A percentile compares a stretch with the other conserved stretches of the same genome.
These are phyloP conservation scores for Pseudocercospora cruenta DNA, from an alignment of 2,329 filamentous ascomycete genomes.

Conservation along the genomic window DNA sequence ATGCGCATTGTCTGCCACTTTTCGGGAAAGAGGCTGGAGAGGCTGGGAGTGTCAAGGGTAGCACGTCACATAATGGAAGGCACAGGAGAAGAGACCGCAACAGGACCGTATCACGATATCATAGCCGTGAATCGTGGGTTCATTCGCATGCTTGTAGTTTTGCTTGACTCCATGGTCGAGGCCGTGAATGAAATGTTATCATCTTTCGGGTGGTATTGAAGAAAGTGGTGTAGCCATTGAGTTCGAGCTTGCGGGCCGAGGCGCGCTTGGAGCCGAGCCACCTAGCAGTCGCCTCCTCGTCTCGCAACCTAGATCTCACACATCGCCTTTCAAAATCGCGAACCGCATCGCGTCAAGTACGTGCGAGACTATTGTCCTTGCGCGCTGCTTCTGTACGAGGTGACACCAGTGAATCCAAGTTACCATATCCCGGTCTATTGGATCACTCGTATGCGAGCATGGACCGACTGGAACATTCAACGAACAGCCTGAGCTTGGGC, in stretches of 20 bases:
- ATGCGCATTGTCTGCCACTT: slow-evolving; percentile 7
- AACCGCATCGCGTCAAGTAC: no score
- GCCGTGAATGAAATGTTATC: background rate
- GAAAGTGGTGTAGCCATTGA: background rate
- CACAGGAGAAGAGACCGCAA: background rate
- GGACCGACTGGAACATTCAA: slow-evolving; percentile 2
- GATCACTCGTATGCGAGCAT: background rate
- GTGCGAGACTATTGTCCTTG: background rate
- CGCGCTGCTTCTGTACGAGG: background rate
- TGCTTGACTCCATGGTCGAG: background rate
- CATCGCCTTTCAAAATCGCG: background rate
- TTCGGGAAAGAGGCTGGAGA: slow-evolving; percentile 3
- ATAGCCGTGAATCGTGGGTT: background rate
- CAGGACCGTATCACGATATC: background rate
- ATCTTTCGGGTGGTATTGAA: background rate
- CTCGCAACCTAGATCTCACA: background rate
- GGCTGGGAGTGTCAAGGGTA: slow-evolving; percentile 2
- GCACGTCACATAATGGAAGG: background rate
- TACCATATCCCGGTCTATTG: no score
- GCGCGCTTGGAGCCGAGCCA: background rate
- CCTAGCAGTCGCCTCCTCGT: background rate
- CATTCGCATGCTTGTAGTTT: background rate
- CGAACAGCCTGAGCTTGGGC: background rate
- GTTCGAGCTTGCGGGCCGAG: background rate
- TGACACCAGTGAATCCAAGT: background rate